phyloP scores from a whole-genome alignment of 371 early-diverging fungal species.

The Syncephalastrum contaminatum region DNA sequence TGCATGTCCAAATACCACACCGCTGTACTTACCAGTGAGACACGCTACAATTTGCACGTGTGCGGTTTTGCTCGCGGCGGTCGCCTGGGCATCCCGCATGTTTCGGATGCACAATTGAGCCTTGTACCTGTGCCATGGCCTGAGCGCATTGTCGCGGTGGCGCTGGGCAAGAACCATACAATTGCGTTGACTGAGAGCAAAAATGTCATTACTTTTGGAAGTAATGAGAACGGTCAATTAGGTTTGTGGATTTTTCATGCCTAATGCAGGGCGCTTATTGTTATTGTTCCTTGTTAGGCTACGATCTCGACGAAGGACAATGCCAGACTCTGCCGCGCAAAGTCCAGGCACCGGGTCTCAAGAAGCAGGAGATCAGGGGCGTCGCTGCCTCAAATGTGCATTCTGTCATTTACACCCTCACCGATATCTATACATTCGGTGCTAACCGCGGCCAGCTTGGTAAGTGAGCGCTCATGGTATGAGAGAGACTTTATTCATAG shows the following conservation, averaged over 20 bases:
- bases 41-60: constrained; percentile 44
- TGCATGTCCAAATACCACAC: constrained; percentile 75
- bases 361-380: constrained; percentile 56
- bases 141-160: constrained; percentile 48
- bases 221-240: constrained; percentile 65
- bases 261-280: background rate
- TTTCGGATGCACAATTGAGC: constrained; percentile 49
- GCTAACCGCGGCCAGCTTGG: constrained; percentile 78
- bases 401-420: constrained; percentile 59
- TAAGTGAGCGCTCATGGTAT: constrained; percentile 1
- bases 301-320: constrained; percentile 43
- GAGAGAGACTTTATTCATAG: background rate
- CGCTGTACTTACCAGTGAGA: constrained; percentile 57
- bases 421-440: constrained; percentile 73
- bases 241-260: constrained; percentile 24
- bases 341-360: constrained; percentile 53
- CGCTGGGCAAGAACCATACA: constrained; percentile 75
- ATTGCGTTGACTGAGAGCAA: constrained; percentile 58
- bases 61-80: constrained; percentile 80
- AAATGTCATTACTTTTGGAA: constrained; percentile 60
- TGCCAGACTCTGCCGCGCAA: constrained; percentile 57
- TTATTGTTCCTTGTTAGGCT: constrained; percentile 29
- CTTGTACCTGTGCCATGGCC: constrained; percentile 55
- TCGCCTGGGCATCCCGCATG: constrained; percentile 64
- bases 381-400: constrained; percentile 74